Percentiles rank a stretch among this genome's conserved stretches.
Evolutionary conservation across 2,329 filamentous ascomycete genomes (phyloP).

Genomic region (Epichloe hybrida): DNA sequence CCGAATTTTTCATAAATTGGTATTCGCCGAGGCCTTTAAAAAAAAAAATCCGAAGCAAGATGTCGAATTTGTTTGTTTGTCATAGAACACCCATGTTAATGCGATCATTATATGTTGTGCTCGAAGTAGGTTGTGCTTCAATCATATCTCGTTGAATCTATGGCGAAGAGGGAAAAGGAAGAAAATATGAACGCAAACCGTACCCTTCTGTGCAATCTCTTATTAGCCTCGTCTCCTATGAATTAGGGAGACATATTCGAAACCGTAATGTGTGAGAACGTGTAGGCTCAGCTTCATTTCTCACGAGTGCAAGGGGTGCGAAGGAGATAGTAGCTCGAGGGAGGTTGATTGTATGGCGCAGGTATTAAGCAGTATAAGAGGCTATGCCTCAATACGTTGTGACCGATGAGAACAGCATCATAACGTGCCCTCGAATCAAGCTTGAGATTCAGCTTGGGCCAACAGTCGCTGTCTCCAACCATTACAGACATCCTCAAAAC

Average conservation of each 20-base stretch:
- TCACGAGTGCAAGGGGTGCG: neutral
- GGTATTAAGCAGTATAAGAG: neutral
- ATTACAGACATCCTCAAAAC: slow-evolving; percentile 84
- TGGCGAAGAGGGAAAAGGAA: neutral
- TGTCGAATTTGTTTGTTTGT: no score
- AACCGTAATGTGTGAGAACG: neutral
- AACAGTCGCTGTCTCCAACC: slow-evolving; percentile 67
- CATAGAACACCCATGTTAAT: neutral
- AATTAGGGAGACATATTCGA: neutral
- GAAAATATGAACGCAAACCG: neutral
- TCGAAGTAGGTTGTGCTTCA: neutral
- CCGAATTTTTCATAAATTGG: no score
- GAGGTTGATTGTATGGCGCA: neutral
- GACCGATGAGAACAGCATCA: neutral
- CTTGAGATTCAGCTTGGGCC: slow-evolving; percentile 43
- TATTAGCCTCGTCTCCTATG: neutral
- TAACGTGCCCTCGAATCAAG: slow-evolving; percentile 10
- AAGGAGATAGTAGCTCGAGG: neutral
- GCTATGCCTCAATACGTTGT: neutral
- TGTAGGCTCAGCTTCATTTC: neutral
- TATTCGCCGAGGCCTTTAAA: no score
- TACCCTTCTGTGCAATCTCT: neutral
- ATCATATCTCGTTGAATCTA: neutral
- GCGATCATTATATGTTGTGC: neutral
- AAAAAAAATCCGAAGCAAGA: no score